These are phyloP conservation scores for Fusarium lateritium DNA, from an alignment of 2,329 filamentous ascomycete genomes.

Conservation along the genomic window DNA sequence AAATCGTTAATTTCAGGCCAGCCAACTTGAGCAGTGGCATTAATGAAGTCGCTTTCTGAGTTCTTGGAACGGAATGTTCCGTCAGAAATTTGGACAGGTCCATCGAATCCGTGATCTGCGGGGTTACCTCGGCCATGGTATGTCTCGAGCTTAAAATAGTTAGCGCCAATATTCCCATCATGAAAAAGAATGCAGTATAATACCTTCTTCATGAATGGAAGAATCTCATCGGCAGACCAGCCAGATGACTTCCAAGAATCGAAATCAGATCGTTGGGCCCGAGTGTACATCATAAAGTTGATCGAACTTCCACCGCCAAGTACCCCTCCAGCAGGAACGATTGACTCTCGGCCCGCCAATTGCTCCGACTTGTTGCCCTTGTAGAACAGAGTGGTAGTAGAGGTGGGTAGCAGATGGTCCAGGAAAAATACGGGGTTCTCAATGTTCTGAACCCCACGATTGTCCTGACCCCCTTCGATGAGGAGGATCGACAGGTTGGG, in stretches of 20 bases:
- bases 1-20: constrained; percentile 68
- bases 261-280: constrained; percentile 52
- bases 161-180: neutral
- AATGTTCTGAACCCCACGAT: constrained; percentile 48
- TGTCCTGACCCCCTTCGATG: constrained; percentile 52
- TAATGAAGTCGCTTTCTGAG: constrained; percentile 65
- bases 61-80: constrained; percentile 60
- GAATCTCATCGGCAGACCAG: constrained; percentile 53
- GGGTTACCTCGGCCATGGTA: constrained; percentile 64
- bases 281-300: constrained; percentile 54
- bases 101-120: constrained; percentile 65
- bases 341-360: constrained; percentile 44
- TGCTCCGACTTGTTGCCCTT: constrained; percentile 45
- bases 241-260: constrained; percentile 55
- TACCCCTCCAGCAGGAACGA: constrained; percentile 49
- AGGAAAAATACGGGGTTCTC: constrained; percentile 50
- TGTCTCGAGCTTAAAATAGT: constrained; percentile 63
- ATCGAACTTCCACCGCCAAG: constrained; percentile 53
- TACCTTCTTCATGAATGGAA: constrained; percentile 54
- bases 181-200: rapidly evolving
- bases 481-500: constrained; percentile 51
- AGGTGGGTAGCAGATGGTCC: constrained; percentile 42
- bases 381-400: constrained; percentile 48
- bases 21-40: constrained; percentile 62
- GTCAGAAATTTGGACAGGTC: constrained; percentile 69